These are phyloP conservation scores for Trichoderma cornu-damae DNA, from an alignment of 2,329 filamentous ascomycete genomes.

Conservation along the genomic window DNA sequence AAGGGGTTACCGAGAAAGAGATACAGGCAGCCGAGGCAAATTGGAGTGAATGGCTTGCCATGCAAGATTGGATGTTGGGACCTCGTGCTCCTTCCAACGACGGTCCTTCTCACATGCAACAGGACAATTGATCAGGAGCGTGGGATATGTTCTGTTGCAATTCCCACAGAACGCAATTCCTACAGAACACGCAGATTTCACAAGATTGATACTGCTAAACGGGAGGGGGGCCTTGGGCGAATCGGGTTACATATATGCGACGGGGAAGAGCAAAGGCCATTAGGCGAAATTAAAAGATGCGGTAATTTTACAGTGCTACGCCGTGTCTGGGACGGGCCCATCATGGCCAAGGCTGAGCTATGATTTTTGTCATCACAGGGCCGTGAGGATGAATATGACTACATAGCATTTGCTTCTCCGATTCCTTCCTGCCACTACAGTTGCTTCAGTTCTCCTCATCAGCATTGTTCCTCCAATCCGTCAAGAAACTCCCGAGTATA, in stretches of 20 bases:
- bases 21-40: conserved; percentile 74
- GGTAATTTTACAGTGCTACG: background rate
- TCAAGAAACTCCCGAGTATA: conserved; percentile 1
- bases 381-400: conserved; percentile 3
- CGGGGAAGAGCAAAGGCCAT: background rate
- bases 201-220: background rate
- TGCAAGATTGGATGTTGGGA: conserved; percentile 99
- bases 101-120: conserved; percentile 30
- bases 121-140: conserved; percentile 23
- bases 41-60: conserved; percentile 93
- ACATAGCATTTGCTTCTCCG: background rate
- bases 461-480: background rate
- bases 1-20: conserved; percentile 69
- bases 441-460: background rate
- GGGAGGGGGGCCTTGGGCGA: too few relatives aligned
- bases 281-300: background rate
- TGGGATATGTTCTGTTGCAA: background rate
- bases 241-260: background rate
- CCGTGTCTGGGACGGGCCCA: background rate
- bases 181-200: background rate
- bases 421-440: background rate
- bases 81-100: conserved; percentile 57
- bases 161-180: background rate
- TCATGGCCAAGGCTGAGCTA: background rate
- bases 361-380: background rate